Conservation (phyloP, 345 rosid genomes). For the Eucalyptus rudis region DNA sequence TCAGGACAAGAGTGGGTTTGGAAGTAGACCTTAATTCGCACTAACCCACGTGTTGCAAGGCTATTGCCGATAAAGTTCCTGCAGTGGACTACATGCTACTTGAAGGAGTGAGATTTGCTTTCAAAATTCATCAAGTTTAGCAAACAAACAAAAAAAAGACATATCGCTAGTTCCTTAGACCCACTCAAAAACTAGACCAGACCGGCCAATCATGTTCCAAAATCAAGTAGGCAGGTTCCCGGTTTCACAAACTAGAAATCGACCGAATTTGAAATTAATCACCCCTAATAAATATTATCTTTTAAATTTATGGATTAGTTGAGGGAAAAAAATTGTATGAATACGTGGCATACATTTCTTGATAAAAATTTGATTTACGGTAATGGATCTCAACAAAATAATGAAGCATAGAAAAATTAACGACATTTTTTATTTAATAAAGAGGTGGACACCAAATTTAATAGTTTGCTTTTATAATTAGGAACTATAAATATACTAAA, state of each 20-base stretch:
- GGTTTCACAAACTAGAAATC: too few species aligned
- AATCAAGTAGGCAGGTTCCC: too few species aligned
- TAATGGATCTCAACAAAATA: neutral
- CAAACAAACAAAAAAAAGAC: too few species aligned
- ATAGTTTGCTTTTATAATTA: neutral
- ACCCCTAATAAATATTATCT: too few species aligned
- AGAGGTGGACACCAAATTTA: neutral
- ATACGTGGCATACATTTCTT: neutral
- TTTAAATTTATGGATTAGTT: neutral
- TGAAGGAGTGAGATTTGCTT: conserved; percentile 70
- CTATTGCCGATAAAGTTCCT: conserved; percentile 46
- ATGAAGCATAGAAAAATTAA: neutral
- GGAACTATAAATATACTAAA: neutral
- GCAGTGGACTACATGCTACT: conserved; percentile 61
- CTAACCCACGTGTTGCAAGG: conserved; percentile 23
- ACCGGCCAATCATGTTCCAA: too few species aligned
- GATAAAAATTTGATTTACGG: neutral
- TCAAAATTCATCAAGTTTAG: conserved; percentile 65
- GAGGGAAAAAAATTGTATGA: neutral
- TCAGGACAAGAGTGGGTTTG: conserved; percentile 18
- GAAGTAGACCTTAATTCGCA: conserved; percentile 43
- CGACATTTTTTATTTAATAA: neutral
- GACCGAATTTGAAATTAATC: too few species aligned
- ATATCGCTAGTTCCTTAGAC: accelerated
- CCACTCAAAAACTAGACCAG: too few species aligned